Evolutionary conservation across 1,139 yeast species (phyloP), one percentile per base, ranked within the genome.

Genomic region (Suzukiozyma palmioleophila): DNA sequence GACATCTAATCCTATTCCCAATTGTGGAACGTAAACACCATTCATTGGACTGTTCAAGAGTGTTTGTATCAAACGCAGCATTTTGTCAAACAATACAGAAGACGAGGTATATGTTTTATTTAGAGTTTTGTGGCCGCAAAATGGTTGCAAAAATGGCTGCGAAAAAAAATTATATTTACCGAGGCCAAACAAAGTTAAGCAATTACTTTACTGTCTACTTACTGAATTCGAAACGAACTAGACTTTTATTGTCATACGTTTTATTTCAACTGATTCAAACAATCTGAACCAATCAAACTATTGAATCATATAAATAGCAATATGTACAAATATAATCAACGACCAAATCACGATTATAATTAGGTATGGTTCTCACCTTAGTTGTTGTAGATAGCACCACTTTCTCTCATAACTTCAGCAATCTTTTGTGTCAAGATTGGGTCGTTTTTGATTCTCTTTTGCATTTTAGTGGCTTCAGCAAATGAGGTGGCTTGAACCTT

Each of bases 391-490:
- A 48, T 38, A 33, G 45, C 45, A 38, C 50, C 50, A 34, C 54
- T 45, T 50, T 62, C 66, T 52, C 65, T 62, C 73, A 69, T 67
- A 42, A 68, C 65, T 51, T 71, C 75, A 42, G 60, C 62, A 50
- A 71, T 69, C 57, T 69, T 71, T 41, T 58, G 58, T 39, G 70
- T 61, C 58, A 84, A 72, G 28, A 73, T 62, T 36, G 87, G 85
- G 59, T 84, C 92, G 40, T 74, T 65, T 62, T 75, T 81, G 51
- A 85, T 77, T 59, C 79, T 79, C 56, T 79, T 69, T 70, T 86
- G 95, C 72, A 85, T 79, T 63, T 84, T 84, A 39, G 89, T 80
- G 46, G 96, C 97, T 66, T 88, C 97, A 45, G 95, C 94, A 56
- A 87, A 86, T 27, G 95, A 84, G 47, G 89, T 82, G 41, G 96